Conservation (phyloP, 164 flowering plant genomes). For the Litsea cubeba region DNA sequence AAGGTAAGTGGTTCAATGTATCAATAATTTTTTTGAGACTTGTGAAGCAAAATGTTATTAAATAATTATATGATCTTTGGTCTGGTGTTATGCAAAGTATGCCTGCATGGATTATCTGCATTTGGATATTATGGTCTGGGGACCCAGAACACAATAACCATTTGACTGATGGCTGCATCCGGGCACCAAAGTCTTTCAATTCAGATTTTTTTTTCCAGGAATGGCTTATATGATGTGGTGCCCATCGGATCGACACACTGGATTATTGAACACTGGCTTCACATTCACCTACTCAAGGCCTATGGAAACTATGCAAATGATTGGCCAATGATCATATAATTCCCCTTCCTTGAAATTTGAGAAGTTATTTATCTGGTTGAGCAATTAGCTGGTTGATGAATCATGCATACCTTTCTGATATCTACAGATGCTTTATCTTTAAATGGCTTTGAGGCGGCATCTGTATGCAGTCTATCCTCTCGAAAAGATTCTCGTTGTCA, state of each 20-base stretch:
- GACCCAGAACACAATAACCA: background rate
- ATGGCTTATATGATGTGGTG: background rate
- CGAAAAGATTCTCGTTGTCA: constrained; percentile 32
- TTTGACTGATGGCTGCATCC: background rate
- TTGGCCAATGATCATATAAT: background rate
- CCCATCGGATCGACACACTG: background rate
- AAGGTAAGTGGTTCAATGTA: constrained; percentile 44
- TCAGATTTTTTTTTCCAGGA: no score
- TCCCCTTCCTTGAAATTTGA: background rate
- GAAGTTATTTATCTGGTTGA: background rate
- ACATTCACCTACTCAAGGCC: background rate
- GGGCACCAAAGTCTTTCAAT: background rate
- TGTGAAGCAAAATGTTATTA: background rate
- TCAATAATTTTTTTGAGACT: background rate
- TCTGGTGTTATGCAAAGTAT: background rate
- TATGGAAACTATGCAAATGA: background rate
- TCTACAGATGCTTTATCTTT: constrained; percentile 54
- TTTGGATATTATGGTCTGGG: background rate
- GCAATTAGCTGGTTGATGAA: background rate
- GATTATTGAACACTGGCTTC: background rate
- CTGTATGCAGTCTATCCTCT: constrained; percentile 43
- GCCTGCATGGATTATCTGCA: no score
- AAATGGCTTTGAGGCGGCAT: constrained; percentile 44
- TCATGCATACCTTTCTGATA: background rate
- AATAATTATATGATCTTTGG: background rate